These are phyloP conservation scores for Brassica incana DNA, from an alignment of 345 rosid species.

Conservation along the genomic window DNA sequence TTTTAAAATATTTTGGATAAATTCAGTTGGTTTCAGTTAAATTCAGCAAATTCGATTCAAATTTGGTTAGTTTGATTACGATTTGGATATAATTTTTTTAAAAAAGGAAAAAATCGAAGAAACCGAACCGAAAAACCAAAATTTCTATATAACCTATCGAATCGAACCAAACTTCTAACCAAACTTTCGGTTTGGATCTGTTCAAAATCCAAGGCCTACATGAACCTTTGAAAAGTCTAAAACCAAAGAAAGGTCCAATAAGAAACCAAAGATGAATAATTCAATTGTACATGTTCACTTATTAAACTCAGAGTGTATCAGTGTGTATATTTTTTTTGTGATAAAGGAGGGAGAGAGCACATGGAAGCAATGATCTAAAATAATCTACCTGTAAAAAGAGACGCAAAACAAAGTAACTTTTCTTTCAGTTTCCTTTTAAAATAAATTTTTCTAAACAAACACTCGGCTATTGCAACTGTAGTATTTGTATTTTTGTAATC, in stretches of 20 bases:
- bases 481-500: not conserved
- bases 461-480: not conserved
- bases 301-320: not conserved
- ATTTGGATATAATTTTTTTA: too few relatives aligned
- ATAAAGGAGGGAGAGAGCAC: slow-evolving; percentile 16
- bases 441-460: not conserved
- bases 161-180: too few relatives aligned
- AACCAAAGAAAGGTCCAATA: too few relatives aligned
- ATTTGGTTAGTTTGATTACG: not conserved
- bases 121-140: too few relatives aligned
- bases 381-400: slow-evolving; percentile 24
- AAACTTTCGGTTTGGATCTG: too few relatives aligned
- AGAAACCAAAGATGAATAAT: not conserved
- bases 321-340: not conserved
- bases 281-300: not conserved
- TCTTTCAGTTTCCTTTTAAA: slow-evolving; percentile 8
- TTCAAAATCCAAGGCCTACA: too few relatives aligned
- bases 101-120: too few relatives aligned
- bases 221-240: too few relatives aligned
- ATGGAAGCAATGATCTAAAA: slow-evolving; percentile 32
- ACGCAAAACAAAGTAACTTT: slow-evolving; percentile 12
- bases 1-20: too few relatives aligned
- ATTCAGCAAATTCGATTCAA: not conserved
- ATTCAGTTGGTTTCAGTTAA: too few relatives aligned
- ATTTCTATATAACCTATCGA: too few relatives aligned